Evolutionary conservation across 441 rosid species (phyloP), one percentile per base, ranked within the genome.

Genomic region (Isatis lusitanica): DNA sequence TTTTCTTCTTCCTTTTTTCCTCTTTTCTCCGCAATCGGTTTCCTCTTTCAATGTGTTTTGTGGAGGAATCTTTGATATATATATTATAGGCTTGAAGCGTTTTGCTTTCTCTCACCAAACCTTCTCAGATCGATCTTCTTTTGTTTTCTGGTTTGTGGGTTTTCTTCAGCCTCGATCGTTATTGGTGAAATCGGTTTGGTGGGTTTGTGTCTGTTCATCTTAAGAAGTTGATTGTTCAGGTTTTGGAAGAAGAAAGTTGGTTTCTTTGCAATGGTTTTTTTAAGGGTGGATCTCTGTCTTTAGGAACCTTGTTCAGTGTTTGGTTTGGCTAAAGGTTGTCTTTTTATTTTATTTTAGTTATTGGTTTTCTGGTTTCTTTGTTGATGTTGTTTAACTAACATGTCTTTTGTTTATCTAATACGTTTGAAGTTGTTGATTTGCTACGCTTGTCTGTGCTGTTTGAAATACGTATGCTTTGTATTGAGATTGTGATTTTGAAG

Each of bases 41-140:
- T 76, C 68, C 61, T 81, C 79, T 64, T 66, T 73, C 63, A 81
- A 66, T 78, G 78, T 66, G 63, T 55, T 56, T 74, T 81, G 42
- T 55, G 9, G 44, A 50, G 74, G 31, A 69, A 46, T 21, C 73
- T 64, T 21, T 7, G 12, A 12, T 6, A 38, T 39, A 39, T 60
- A 26, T 26, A 1, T 26, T 26, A 18, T 60, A 60, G 17, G 9
- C 53, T 21, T 43, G 35, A 42, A 42, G 11, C 60, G 47, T 42
- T 33, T 33, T 47, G 13, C 3, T 28, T 38, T 74, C 66, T 30
- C 59, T 13, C 33, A 38, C 71, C 63, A 58, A 75, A 77, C 66
- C 30, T 79, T 79, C 51, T 67, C 80, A 84, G 90, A 88, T 86
- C 92, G 84, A 78, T 62, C 8, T 66, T 51, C 76, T 44, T 13